phyloP scores from a whole-genome alignment of 192 early-diverging fungal genomes.

The Fimicolochytrium jonesii region DNA sequence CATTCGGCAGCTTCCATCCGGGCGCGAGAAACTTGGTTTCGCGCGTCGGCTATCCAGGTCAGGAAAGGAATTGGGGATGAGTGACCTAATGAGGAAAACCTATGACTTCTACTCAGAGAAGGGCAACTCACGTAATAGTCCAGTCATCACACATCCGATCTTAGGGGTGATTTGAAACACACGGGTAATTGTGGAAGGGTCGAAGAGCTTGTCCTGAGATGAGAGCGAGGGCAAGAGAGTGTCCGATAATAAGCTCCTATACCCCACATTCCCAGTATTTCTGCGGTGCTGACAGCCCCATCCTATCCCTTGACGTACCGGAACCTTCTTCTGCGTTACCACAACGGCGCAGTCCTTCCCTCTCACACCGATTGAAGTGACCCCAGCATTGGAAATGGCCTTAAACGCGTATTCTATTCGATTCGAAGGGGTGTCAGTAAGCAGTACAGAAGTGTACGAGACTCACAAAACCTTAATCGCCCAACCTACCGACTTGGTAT shows the following conservation, averaged over 20 bases:
- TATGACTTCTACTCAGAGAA: too few relatives aligned
- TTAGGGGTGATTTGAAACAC: slow-evolving; percentile 87
- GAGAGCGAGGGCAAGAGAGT: background rate
- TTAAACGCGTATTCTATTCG: slow-evolving; percentile 99
- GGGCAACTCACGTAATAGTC: slow-evolving; percentile 77
- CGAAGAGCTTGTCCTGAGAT: slow-evolving; percentile 88
- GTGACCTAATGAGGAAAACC: background rate
- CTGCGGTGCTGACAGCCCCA: background rate
- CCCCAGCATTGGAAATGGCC: slow-evolving; percentile 95
- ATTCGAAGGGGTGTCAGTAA: too few relatives aligned
- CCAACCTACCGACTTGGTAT: slow-evolving; percentile 93
- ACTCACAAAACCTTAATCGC: background rate
- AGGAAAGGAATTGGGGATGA: too few relatives aligned
- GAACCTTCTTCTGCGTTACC: slow-evolving; percentile 97
- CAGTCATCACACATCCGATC: slow-evolving; percentile 98
- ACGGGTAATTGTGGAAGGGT: slow-evolving; percentile 87
- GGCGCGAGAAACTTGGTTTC: slow-evolving; percentile 88
- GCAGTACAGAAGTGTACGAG: too few relatives aligned
- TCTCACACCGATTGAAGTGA: slow-evolving; percentile 93
- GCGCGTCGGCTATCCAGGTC: slow-evolving; percentile 89
- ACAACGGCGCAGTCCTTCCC: slow-evolving; percentile 94
- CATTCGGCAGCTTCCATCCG: slow-evolving; percentile 96
- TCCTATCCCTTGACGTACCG: slow-evolving; percentile 41
- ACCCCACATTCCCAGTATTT: too few relatives aligned
- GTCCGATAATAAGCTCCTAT: too few relatives aligned